Conservation (phyloP, 371 early-diverging fungal genomes). For the Dipsacomyces acuminosporus region DNA sequence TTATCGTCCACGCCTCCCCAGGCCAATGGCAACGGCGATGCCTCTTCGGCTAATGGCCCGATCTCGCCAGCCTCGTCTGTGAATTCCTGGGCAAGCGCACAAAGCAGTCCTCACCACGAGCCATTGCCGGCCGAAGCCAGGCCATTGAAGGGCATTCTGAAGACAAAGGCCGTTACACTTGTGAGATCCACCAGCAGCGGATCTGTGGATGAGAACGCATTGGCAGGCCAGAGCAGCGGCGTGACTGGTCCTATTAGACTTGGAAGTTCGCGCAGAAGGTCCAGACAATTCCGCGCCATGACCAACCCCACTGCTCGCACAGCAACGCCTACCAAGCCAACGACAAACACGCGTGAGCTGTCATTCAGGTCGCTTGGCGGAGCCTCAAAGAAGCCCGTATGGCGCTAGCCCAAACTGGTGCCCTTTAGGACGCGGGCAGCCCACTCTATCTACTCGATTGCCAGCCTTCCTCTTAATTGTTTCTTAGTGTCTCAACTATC, state of each 20-base stretch:
- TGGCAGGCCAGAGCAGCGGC: too few species aligned
- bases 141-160: slow-evolving; percentile 37
- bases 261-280: slow-evolving; percentile 31
- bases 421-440: neutral
- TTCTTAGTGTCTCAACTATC: too few species aligned
- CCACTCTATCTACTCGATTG: too few species aligned
- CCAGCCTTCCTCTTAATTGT: too few species aligned
- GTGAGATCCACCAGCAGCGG: neutral
- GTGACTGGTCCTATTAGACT: slow-evolving; percentile 28
- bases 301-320: slow-evolving; percentile 25
- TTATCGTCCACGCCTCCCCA: too few species aligned
- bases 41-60: slow-evolving; percentile 9
- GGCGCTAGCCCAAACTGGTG: neutral
- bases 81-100: slow-evolving; percentile 39
- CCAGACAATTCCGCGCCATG: slow-evolving; percentile 28
- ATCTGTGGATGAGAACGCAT: neutral
- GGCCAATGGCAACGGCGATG: neutral
- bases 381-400: neutral
- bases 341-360: slow-evolving; percentile 12
- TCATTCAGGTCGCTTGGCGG: slow-evolving; percentile 36
- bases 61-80: slow-evolving; percentile 27
- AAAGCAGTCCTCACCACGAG: slow-evolving; percentile 40
- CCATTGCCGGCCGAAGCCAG: slow-evolving; percentile 33
- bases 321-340: slow-evolving; percentile 27
- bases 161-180: slow-evolving; percentile 5